These are phyloP conservation scores for Cajanus cajan DNA, from an alignment of 306 rosid species.

Conservation along the genomic window DNA sequence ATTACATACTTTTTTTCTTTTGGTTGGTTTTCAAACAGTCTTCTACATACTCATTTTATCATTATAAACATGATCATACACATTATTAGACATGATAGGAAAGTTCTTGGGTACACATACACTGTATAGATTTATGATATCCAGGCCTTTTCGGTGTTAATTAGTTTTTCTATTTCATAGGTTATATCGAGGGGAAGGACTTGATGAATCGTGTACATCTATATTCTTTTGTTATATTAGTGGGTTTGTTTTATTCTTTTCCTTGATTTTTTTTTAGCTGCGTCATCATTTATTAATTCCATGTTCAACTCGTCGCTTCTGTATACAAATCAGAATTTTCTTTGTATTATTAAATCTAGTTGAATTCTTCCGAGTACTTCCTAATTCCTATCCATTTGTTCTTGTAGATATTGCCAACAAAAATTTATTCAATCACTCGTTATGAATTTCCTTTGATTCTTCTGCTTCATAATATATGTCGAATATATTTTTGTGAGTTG, in stretches of 20 bases:
- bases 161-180: conserved; percentile 31
- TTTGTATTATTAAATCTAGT: neutral
- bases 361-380: neutral
- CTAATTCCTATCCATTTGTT: conserved; percentile 12
- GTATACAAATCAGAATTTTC: neutral
- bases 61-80: conserved; percentile 22
- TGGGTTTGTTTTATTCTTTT: conserved; percentile 38
- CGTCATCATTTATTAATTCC: neutral
- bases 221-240: conserved; percentile 51
- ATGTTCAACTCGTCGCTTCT: conserved; percentile 2
- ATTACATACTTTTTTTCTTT: neutral
- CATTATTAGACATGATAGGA: conserved; percentile 27
- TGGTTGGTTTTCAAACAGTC: neutral
- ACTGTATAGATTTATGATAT: conserved; percentile 49
- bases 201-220: conserved; percentile 45
- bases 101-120: conserved; percentile 38
- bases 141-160: conserved; percentile 35
- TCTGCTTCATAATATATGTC: conserved; percentile 16
- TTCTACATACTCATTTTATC: conserved; percentile 26
- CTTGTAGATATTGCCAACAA: neutral
- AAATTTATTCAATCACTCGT: neutral
- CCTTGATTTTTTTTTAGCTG: neutral
- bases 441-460: neutral
- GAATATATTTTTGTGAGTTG: conserved; percentile 22
- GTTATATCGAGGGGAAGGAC: conserved; percentile 39